Percentiles rank a stretch among this genome's conserved stretches.
Conservation (phyloP, 345 rosid species). For the Anacardium occidentale region DNA sequence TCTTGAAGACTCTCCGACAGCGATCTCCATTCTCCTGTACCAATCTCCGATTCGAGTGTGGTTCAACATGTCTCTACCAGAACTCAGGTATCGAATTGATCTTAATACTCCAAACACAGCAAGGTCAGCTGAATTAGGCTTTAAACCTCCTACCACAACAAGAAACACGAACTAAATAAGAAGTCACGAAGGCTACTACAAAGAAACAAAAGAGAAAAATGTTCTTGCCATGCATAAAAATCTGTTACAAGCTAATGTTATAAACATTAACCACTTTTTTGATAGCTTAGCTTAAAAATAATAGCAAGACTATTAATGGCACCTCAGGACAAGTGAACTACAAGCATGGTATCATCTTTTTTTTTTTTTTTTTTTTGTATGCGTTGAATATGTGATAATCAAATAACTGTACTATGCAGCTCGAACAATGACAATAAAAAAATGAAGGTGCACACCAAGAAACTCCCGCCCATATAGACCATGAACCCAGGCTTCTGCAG, state of each 20-base stretch:
- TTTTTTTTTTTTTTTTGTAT: neutral
- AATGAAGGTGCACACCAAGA: conserved; percentile 41
- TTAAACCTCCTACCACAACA: conserved; percentile 44
- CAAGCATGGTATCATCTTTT: too few relatives aligned
- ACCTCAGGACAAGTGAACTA: too few relatives aligned
- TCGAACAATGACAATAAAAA: neutral
- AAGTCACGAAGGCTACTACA: neutral
- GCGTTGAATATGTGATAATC: neutral
- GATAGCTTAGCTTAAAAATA: neutral
- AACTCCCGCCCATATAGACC: conserved; percentile 56
- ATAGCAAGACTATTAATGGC: neutral
- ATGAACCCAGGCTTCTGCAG: conserved; percentile 72
- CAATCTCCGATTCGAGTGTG: conserved; percentile 64
- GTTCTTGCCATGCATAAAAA: neutral
- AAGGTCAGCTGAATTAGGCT: conserved; percentile 67
- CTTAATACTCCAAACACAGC: conserved; percentile 64
- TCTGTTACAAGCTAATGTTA: neutral
- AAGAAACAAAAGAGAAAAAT: neutral
- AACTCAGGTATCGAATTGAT: conserved; percentile 58
- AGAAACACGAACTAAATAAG: neutral
- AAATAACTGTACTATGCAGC: neutral
- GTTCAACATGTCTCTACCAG: conserved; percentile 71
- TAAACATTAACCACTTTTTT: neutral
- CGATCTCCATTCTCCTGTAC: conserved; percentile 63
- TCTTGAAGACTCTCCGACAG: conserved; percentile 52